Evolutionary conservation across 768 basidiomycete species (phyloP).

Genomic region (Phylloporus arenicola): DNA sequence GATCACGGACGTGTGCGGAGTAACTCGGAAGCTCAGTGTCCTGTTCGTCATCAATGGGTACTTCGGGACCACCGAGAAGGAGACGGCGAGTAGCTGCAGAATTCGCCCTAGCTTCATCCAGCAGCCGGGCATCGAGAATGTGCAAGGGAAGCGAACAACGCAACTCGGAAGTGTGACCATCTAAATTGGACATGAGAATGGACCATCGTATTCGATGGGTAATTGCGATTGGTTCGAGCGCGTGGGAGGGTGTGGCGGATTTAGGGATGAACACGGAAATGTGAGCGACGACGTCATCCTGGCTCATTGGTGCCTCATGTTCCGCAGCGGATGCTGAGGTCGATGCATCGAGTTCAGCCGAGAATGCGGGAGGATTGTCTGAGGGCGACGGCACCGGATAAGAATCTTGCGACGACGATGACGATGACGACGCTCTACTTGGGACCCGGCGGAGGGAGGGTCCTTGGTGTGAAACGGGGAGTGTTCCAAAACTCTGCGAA

Average conservation of each 20-base stretch:
- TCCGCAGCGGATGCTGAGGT: slow-evolving; percentile 5
- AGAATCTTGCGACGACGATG: slow-evolving; percentile 12
- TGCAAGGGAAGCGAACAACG: slow-evolving; percentile 89
- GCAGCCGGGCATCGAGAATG: slow-evolving; percentile 67
- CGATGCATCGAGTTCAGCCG: slow-evolving; percentile 7
- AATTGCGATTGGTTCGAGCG: slow-evolving; percentile 68
- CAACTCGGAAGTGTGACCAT: slow-evolving; percentile 92
- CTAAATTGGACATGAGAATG: slow-evolving; percentile 74
- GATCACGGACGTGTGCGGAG: slow-evolving; percentile 81
- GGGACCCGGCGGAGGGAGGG: slow-evolving; percentile 10
- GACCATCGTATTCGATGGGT: slow-evolving; percentile 78
- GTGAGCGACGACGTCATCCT: slow-evolving; percentile 53
- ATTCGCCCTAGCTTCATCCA: slow-evolving; percentile 68
- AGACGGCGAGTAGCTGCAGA: slow-evolving; percentile 68
- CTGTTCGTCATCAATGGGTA: slow-evolving; percentile 45
- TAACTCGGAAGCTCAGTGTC: slow-evolving; percentile 83
- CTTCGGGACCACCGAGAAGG: slow-evolving; percentile 37
- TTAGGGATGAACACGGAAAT: slow-evolving; percentile 58
- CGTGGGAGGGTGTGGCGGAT: slow-evolving; percentile 62
- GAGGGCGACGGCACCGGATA: not conserved
- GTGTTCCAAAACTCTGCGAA: slow-evolving; percentile 13
- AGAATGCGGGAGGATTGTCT: not conserved
- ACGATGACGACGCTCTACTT: slow-evolving; percentile 13
- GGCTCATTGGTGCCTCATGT: slow-evolving; percentile 24
- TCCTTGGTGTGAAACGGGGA: slow-evolving; percentile 9